phyloP scores from a whole-genome alignment of 305 asterid species.

The Fraxinus platypoda region DNA sequence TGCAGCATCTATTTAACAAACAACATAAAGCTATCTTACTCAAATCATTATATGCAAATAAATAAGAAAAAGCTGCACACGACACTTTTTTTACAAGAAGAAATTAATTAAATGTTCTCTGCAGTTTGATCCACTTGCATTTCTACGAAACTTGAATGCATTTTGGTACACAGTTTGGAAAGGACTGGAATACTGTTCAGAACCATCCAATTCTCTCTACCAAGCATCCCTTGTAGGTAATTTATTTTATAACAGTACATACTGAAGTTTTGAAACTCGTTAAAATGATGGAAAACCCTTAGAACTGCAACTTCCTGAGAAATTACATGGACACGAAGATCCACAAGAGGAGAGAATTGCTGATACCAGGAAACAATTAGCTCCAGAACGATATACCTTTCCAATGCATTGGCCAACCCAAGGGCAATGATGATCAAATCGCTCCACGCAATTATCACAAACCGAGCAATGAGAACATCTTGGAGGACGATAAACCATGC shows the following conservation, averaged over 20 bases:
- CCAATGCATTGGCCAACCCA: conserved; percentile 54
- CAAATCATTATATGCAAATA: not conserved
- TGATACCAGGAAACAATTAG: not conserved
- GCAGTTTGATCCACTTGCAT: not conserved
- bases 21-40: not conserved
- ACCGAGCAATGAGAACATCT: conserved; percentile 44
- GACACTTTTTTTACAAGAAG: not conserved
- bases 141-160: not conserved
- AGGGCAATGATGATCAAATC: conserved; percentile 53
- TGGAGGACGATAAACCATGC: conserved; percentile 49
- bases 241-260: not conserved
- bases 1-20: not conserved
- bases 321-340: not conserved
- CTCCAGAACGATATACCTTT: conserved; percentile 24
- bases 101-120: not conserved
- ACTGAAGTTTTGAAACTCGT: not conserved
- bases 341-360: not conserved
- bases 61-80: not conserved
- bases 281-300: not conserved
- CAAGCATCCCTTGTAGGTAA: not conserved
- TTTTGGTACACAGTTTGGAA: not conserved
- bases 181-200: not conserved
- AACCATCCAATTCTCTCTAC: not conserved
- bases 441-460: conserved; percentile 49
- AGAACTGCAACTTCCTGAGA: not conserved